Evolutionary conservation across 306 rosid genomes (phyloP).

Genomic region (Medicago lupulina): DNA sequence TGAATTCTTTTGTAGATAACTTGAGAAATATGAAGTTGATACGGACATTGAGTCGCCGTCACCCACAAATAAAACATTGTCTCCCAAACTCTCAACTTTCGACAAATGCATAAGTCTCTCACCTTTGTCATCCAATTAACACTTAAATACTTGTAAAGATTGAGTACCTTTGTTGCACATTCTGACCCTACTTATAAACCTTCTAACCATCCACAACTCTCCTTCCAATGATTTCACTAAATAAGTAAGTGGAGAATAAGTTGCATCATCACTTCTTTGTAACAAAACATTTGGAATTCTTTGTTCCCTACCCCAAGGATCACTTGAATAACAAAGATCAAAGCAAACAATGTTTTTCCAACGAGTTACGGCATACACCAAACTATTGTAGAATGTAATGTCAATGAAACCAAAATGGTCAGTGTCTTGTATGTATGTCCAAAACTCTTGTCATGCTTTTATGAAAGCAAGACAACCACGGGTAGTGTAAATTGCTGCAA

Average conservation of each 20-base stretch:
- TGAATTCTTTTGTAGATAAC: not conserved
- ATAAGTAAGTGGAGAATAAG: not conserved
- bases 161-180: too few species aligned
- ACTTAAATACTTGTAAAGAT: too few species aligned
- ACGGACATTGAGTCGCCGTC: not conserved
- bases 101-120: too few species aligned
- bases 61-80: too few species aligned
- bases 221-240: conserved; percentile 19
- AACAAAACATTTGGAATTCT: not conserved
- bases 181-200: not conserved
- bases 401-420: not conserved
- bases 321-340: not conserved
- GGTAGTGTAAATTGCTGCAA: not conserved
- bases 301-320: not conserved
- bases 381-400: not conserved
- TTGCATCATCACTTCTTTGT: not conserved
- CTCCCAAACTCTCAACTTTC: too few species aligned
- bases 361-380: not conserved
- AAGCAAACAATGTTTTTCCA: not conserved
- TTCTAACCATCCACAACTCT: conserved; percentile 3
- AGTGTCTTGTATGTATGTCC: not conserved
- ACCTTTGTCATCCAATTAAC: too few species aligned
- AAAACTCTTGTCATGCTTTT: conserved; percentile 14
- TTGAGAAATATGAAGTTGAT: not conserved
- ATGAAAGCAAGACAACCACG: not conserved